Percentiles rank a stretch among this genome's conserved stretches.
These are phyloP conservation scores for Pistacia integerrima DNA, from an alignment of 345 rosid genomes.

Conservation along the genomic window DNA sequence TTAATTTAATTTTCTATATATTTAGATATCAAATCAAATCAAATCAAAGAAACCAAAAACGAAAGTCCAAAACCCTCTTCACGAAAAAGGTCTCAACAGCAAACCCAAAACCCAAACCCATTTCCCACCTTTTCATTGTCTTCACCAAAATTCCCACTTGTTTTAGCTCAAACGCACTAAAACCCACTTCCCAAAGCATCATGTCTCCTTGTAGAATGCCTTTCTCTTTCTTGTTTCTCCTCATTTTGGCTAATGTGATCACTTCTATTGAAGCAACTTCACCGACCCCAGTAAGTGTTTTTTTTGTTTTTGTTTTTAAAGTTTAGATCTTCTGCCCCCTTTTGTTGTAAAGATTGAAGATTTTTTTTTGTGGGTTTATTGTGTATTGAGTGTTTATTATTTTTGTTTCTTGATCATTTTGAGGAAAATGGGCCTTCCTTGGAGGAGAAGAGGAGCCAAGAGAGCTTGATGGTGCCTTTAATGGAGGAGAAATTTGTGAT, in stretches of 20 bases:
- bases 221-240: slow-evolving; percentile 32
- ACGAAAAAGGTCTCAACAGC: neutral
- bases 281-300: slow-evolving; percentile 44
- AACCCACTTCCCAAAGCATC: neutral
- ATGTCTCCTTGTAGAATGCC: slow-evolving; percentile 36
- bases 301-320: neutral
- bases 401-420: slow-evolving; percentile 26
- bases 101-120: neutral
- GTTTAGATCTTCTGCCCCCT: slow-evolving; percentile 20
- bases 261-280: slow-evolving; percentile 33
- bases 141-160: neutral
- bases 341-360: neutral
- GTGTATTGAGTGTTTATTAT: slow-evolving; percentile 24
- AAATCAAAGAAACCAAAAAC: no score
- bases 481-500: slow-evolving; percentile 56
- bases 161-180: neutral
- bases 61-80: neutral
- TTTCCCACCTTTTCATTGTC: neutral
- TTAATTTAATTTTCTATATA: neutral
- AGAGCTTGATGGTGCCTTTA: slow-evolving; percentile 44
- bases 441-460: slow-evolving; percentile 34
- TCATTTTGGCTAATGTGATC: slow-evolving; percentile 35
- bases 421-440: slow-evolving; percentile 49
- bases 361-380: slow-evolving; percentile 23
- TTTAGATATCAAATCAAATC: no score